phyloP scores from a whole-genome alignment of 495 filamentous ascomycete genomes.

The Penicillium soppii region DNA sequence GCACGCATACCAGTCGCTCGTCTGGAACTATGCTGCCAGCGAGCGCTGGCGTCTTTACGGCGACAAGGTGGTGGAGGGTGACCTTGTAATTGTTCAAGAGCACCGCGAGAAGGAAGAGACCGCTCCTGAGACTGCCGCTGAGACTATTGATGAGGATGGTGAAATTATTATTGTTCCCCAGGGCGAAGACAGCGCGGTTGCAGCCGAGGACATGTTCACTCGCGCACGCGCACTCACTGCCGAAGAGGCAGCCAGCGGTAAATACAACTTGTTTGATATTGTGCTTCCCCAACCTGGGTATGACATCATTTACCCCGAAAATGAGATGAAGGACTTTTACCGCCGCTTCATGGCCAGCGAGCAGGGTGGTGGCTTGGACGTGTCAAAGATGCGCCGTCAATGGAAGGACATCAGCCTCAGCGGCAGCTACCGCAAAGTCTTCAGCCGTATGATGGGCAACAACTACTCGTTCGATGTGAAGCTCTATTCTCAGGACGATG shows the following conservation, averaged over 20 bases:
- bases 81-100: constrained; percentile 72
- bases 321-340: constrained; percentile 81
- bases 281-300: constrained; percentile 94
- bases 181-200: constrained; percentile 53
- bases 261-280: constrained; percentile 81
- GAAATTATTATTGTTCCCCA: constrained; percentile 64
- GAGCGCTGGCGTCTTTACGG: constrained; percentile 76
- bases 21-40: constrained; percentile 85
- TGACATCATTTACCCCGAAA: constrained; percentile 82
- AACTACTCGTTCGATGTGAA: constrained; percentile 65
- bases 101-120: constrained; percentile 42
- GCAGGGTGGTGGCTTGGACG: constrained; percentile 74
- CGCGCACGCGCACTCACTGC: constrained; percentile 74
- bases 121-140: constrained; percentile 12
- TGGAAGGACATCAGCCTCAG: constrained; percentile 87
- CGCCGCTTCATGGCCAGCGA: constrained; percentile 75
- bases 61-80: constrained; percentile 72
- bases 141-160: constrained; percentile 63
- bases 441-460: constrained; percentile 61
- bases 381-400: constrained; percentile 79
- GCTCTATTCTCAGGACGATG: constrained; percentile 64
- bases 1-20: constrained; percentile 90
- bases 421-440: constrained; percentile 80
- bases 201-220: constrained; percentile 60
- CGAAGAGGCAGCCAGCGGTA: constrained; percentile 75